Conservation (phyloP, 2,329 filamentous ascomycete genomes). For the Xylaria sp. region DNA sequence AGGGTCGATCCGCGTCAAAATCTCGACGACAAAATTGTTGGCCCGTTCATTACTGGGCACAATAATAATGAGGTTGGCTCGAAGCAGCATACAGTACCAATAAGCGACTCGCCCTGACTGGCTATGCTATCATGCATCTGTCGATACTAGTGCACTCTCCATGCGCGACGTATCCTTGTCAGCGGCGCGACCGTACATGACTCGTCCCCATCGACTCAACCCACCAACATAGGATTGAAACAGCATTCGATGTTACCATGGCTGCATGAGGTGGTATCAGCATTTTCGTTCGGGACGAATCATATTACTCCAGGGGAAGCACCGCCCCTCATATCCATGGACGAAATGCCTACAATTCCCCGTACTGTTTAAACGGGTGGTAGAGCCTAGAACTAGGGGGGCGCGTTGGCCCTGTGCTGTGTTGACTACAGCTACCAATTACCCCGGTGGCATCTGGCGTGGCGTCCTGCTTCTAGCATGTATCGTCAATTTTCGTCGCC, state of each 20-base stretch:
- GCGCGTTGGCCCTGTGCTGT: background rate
- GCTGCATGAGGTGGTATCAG: conserved; percentile 23
- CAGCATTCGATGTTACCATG: conserved; percentile 21
- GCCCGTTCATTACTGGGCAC: background rate
- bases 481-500: background rate
- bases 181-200: conserved; percentile 14
- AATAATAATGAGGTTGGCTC: conserved; percentile 3
- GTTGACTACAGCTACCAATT: conserved; percentile 6
- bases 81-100: conserved; percentile 5
- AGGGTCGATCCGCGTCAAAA: background rate
- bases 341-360: conserved; percentile 13
- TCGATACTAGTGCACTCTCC: conserved; percentile 2
- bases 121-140: conserved; percentile 5
- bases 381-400: conserved; percentile 7
- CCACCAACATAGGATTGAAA: conserved; percentile 13
- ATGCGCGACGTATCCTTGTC: conserved; percentile 8
- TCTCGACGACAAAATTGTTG: background rate
- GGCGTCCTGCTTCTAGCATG: conserved; percentile 7
- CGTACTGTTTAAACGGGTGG: conserved; percentile 1
- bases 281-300: conserved; percentile 12
- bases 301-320: conserved; percentile 11
- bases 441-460: conserved; percentile 9
- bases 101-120: background rate
- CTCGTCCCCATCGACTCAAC: conserved; percentile 1
- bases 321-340: conserved; percentile 21